Evolutionary conservation across 345 rosid genomes (phyloP).

Genomic region (Salix exigua): DNA sequence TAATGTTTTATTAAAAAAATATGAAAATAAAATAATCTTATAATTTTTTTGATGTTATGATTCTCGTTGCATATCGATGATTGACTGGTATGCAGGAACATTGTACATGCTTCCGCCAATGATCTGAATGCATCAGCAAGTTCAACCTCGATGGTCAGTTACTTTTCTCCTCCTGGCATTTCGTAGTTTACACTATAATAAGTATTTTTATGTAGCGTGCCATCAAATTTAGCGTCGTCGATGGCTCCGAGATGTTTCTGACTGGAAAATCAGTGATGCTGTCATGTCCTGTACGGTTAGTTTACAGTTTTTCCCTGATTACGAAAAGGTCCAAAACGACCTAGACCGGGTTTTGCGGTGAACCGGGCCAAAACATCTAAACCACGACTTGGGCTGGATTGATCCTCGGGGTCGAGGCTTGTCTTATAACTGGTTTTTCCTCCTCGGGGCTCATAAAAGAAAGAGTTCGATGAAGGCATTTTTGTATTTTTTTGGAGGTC

Average conservation of each 20-base stretch:
- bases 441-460: not conserved
- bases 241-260: not conserved
- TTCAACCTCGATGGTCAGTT: slow-evolving; percentile 55
- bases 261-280: not conserved
- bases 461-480: not conserved
- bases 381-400: too few species aligned
- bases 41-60: not conserved
- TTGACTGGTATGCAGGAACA: slow-evolving; percentile 37
- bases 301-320: too few species aligned
- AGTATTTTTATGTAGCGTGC: not conserved
- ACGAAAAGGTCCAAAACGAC: too few species aligned
- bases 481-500: not conserved
- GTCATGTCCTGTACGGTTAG: too few species aligned
- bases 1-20: not conserved
- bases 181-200: not conserved
- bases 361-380: too few species aligned
- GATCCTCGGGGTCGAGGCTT: too few species aligned
- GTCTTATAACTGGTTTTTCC: not conserved
- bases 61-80: not conserved
- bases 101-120: slow-evolving; percentile 40
- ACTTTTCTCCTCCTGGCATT: not conserved
- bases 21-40: not conserved
- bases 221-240: not conserved
- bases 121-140: slow-evolving; percentile 32
- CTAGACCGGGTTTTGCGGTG: too few species aligned